Evolutionary conservation across 2,329 filamentous ascomycete species (phyloP).

Genomic region (Leptographium lundbergii): DNA sequence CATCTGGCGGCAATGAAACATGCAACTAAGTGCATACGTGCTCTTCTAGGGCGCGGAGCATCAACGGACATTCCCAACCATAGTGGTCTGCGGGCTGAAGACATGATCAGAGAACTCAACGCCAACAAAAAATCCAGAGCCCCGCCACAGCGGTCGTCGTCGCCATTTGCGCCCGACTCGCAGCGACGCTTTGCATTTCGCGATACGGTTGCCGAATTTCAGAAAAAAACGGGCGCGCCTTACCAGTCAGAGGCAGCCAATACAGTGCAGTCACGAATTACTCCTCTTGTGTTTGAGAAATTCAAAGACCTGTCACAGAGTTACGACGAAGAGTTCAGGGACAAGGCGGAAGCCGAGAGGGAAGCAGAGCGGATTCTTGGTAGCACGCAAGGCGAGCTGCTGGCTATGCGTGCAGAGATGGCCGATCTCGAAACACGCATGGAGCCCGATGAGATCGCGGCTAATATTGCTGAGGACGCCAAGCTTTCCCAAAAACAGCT

Average conservation of each 20-base stretch:
- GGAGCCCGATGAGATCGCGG: slow-evolving; percentile 41
- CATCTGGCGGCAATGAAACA: slow-evolving; percentile 67
- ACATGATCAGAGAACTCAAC: slow-evolving; percentile 67
- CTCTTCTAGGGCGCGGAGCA: slow-evolving; percentile 66
- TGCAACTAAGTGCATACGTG: slow-evolving; percentile 78
- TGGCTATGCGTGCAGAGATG: slow-evolving; percentile 45
- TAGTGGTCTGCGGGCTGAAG: slow-evolving; percentile 71
- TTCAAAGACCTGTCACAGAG: slow-evolving; percentile 56
- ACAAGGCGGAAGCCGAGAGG: slow-evolving; percentile 57
- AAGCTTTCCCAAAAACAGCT: slow-evolving; percentile 28
- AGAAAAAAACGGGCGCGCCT: slow-evolving; percentile 25
- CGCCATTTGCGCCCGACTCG: slow-evolving; percentile 50
- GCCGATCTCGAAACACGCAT: slow-evolving; percentile 41
- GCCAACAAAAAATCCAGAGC: slow-evolving; percentile 52
- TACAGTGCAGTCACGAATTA: slow-evolving; percentile 56
- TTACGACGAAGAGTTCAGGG: slow-evolving; percentile 63
- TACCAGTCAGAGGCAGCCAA: slow-evolving; percentile 55
- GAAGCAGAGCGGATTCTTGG: slow-evolving; percentile 54
- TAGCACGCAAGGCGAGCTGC: slow-evolving; percentile 56
- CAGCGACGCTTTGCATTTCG: slow-evolving; percentile 42
- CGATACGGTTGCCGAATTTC: slow-evolving; percentile 33
- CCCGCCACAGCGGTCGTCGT: slow-evolving; percentile 64
- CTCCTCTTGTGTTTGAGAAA: slow-evolving; percentile 57
- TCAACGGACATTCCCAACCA: slow-evolving; percentile 72
- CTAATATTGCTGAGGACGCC: slow-evolving; percentile 37